Base-by-base conservation (phyloP, 2,329 filamentous ascomycete species). In the Claviceps spartinae region DNA sequence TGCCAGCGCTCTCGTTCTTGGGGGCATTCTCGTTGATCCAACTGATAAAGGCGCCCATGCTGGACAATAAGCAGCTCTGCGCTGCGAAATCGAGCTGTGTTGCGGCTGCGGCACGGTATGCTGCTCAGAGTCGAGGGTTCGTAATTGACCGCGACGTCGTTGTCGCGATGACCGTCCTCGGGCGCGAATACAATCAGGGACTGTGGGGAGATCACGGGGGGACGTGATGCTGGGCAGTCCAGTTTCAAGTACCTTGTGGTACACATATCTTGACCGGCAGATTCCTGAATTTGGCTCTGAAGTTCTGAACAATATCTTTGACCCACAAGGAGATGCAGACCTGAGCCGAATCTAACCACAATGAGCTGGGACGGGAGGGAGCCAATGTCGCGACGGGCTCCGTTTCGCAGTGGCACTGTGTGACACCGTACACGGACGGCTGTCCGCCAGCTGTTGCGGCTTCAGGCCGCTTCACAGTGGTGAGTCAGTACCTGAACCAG, bases 11-110 rank as follows among this genome's bases (percentile, higher is more conserved):
- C 36, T 61, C 49, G 41, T 57, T 58, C 40, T 55, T 48, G 30
- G 61, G 58, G 45, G 65, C 52, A 52, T 68, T 64, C 4, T 60
- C 52, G 51, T 68, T 60, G 55, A 70, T 61, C 67, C 67, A 70
- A 48, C 62, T 65, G 54, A 70, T 67, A 48, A 70, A 69, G 55
- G 58, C 55, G 53, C 66, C 65, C 67, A 69, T 69, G 50, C 54
- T 62, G 57, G 50, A 56, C 58, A 55, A 38, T 55, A 52, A 52
- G 53, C 53, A 44, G 53, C 42, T 48, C 18, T 34, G 49, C 22
- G 50, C 50, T n/a, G 50, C 50, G 48, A 20, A 13, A 9, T 45
- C 8, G 22, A 16, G 13, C 7, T 7, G 20, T 14, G 37, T 5
- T 14, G 30, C 8, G 36, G 18, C 26, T 18, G 18, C 16, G 4